Percentiles rank a stretch among this genome's conserved stretches.
These are phyloP conservation scores for Ogataea naganishii DNA, from an alignment of 805 yeast genomes.

Conservation along the genomic window DNA sequence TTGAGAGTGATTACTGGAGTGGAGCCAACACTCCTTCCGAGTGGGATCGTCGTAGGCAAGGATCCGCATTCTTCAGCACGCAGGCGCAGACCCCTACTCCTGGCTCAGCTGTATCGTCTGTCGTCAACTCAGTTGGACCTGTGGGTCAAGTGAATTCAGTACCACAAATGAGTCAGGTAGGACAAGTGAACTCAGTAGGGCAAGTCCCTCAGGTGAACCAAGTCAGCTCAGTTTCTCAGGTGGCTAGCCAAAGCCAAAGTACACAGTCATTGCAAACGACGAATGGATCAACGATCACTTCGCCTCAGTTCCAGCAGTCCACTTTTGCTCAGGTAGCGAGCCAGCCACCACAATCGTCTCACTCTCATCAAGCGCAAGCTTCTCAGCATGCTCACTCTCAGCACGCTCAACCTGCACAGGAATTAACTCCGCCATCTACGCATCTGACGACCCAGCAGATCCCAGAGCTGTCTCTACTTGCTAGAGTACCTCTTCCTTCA, in stretches of 20 bases:
- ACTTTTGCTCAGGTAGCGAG: no score
- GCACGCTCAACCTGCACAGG: constrained; percentile 5
- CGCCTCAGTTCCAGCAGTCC: no score
- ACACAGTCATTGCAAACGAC: no score
- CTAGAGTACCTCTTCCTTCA: constrained; percentile 84
- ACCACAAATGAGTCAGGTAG: no score
- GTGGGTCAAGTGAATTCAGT: no score
- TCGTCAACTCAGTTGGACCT: no score
- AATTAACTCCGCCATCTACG: constrained; percentile 15
- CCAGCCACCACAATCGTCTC: constrained; percentile 7
- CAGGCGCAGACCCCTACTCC: constrained; percentile 5
- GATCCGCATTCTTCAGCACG: constrained; percentile 41
- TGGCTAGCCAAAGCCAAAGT: constrained; percentile 10
- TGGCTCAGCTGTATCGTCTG: no score
- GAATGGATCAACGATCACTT: no score
- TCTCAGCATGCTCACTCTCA: constrained; percentile 2
- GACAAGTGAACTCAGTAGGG: no score
- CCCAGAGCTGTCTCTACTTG: constrained; percentile 63
- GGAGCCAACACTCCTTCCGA: constrained; percentile 10
- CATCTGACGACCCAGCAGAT: constrained; percentile 25
- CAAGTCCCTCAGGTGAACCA: no score
- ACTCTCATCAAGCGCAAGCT: constrained; percentile 6
- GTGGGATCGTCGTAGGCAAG: constrained; percentile 46
- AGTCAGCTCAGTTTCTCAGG: no score
- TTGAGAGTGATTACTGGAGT: background rate